Base-by-base conservation (phyloP, 1,139 yeast genomes). In the Williopsis jadinii region DNA sequence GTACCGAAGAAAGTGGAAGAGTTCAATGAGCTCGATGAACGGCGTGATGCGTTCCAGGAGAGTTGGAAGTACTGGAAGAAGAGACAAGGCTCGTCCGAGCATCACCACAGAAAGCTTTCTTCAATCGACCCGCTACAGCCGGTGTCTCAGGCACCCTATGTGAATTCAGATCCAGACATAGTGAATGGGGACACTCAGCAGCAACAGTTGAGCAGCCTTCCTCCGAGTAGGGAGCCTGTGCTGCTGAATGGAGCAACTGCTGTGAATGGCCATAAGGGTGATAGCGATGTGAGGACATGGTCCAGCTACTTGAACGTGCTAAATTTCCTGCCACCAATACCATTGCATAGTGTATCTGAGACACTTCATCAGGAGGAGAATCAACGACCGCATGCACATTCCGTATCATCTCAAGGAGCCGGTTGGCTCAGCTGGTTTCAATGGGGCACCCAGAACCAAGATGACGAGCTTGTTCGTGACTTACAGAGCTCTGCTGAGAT, bases 11-110 rank as follows among this genome's bases (percentile, higher is more conserved):
- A 19, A 19, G 24, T 19, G 24, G 24, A 19, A 19, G 24, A 19
- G 24, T 19, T 19, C 24, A 19, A 19, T 6, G 24, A 19, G 24
- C 24, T 19, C 24, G 24, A 19, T 19, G 24, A 6, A 19, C 24
- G 6, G 24, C 24, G 6, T 28, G 36, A 34, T 32, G 27, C 29
- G 11, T 15, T 47, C 38, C 35, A 53, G 19, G 46, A 45, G 32
- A 46, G 53, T 35, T 52, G 55, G 56, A 37, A 41, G 11, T 38
- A 43, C 37, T 50, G 56, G 56, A 52, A 52, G 44, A 43, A 38
- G 35, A 40, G 41, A n/a, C 52, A 50, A 38, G 54, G 54, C 13
- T 50, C 54, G 0, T 52, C 51, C 3, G 52, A 48, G 28, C 38
- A 43, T 15, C 37, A 35, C 2, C 36, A 34, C 34, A 42, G 49